Conservation (phyloP, 1,284 basidiomycete species). For the Heterobasidion parviporum region DNA sequence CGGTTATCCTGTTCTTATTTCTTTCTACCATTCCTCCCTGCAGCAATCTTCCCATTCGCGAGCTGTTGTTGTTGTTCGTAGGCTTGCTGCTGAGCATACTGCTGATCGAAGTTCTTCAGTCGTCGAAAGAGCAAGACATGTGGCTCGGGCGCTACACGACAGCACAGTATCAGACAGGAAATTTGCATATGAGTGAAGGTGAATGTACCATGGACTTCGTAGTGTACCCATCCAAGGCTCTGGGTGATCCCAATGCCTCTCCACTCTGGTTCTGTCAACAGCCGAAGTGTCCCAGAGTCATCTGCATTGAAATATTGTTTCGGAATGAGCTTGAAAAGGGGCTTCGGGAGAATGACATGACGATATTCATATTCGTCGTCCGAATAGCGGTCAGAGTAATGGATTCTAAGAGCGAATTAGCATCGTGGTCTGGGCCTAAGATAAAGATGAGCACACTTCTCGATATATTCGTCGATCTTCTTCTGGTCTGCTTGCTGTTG, state of each 20-base stretch:
- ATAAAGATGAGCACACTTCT: conserved; percentile 37
- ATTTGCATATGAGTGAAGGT: neutral
- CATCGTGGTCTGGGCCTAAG: conserved; percentile 4
- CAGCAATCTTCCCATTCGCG: conserved; percentile 12
- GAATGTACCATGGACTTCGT: conserved; percentile 85
- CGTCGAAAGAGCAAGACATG: conserved; percentile 80
- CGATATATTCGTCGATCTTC: conserved; percentile 36
- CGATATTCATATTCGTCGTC: conserved; percentile 85
- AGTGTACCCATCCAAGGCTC: conserved; percentile 95
- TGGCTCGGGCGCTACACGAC: conserved; percentile 69
- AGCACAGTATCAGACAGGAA: neutral
- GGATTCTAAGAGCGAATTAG: conserved; percentile 44
- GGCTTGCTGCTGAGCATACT: conserved; percentile 16
- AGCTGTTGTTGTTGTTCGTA: conserved; percentile 11
- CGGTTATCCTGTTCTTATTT: conserved; percentile 15
- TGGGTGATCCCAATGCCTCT: conserved; percentile 93
- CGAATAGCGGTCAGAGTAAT: conserved; percentile 79
- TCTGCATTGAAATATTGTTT: conserved; percentile 74
- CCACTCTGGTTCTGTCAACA: conserved; percentile 87
- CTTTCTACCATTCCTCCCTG: conserved; percentile 20
- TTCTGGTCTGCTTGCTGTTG: conserved; percentile 12
- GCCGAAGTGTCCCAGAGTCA: conserved; percentile 72
- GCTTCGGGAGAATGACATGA: conserved; percentile 88
- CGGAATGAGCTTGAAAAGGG: conserved; percentile 81
- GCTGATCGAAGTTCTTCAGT: conserved; percentile 47